Evolutionary conservation across 805 yeast genomes (phyloP), one percentile per base, ranked within the genome.

Genomic region (Debaryomyces hansenii): DNA sequence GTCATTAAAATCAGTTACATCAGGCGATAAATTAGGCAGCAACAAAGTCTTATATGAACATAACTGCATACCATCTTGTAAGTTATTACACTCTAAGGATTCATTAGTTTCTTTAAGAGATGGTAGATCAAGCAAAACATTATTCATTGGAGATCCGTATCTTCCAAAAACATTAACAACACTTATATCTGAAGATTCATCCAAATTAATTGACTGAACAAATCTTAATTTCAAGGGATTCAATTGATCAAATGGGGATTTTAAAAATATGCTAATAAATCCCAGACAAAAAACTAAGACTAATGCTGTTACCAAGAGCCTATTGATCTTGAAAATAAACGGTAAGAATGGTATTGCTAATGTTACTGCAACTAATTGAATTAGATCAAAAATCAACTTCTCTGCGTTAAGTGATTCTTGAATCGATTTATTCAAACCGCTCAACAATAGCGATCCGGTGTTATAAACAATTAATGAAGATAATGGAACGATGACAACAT

Each of bases 201-300:
- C 58, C 46, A 84, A 62, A 52, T 86, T 78, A 43, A 85, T 71
- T 1, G 70, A 66, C 63, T 90, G 91, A 31, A 82, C 66, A 56
- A 86, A 85, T 51, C 91, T 72, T 47, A 88, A 69, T 60, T 89
- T 90, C 62, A 89, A 61, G 4, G 96, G 96, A 29, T 78, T 70
- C 4, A 65, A 56, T 20, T 72, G 69, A 27, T 83, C 78, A 60
- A 85, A 88, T n/a, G 96, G 87, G 2, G 65, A 61, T 12, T 70
- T 62, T 16, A 70, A 51, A n/a, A 69, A 55, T 16, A 82, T 58
- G 8, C 67, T 48, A 2, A 69, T 49, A 4, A 74, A 57, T 10
- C 79, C 74, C 9, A 57, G 38, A 10, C 71, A 45, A 5, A 75
- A 49, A 16, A 77, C 60, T 9, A 69, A 44, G 0, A 74, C 49